Evolutionary conservation across 768 basidiomycete species (phyloP), one percentile per base, ranked within the genome.

Genomic region (Porphyrellus cyaneotinctus): DNA sequence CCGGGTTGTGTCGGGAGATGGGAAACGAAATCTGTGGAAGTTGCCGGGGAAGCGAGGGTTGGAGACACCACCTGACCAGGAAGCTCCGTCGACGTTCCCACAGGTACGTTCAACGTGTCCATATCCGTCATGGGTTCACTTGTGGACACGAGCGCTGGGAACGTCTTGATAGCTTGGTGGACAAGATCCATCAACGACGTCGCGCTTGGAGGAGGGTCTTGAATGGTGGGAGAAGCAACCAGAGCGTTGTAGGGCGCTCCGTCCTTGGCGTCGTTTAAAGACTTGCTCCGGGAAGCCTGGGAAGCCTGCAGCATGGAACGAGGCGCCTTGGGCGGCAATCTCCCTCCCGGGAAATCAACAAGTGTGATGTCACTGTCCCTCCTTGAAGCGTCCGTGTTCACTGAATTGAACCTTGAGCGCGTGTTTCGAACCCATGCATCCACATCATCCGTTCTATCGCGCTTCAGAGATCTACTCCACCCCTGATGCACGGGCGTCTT

Each of bases 311-410:
- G 45, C 58, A 66, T 57, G n/a, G 56, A 57, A 43, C 58, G 61
- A 20, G 64, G 64, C 37, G 58, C 58, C 30, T 38, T 66, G 15
- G 64, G 64, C 23, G 57, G 54, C 28, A 43, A 56, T 56, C 22
- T 53, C 13, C 35, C 33, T 15, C 42, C 47, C 2, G 52, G 18
- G 31, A 43, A 46, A 43, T 66, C 67, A 44, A 63, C 58, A 33
- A 64, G 46, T 1, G 66, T 63, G 49, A 52, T 47, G 35, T 68
- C 68, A 46, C 64, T 61, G 43, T 70, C 68, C 41, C 42, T 56
- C 47, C 62, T 46, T 47, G 60, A 55, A 28, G 26, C 41, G 4
- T 60, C 62, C 31, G 43, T 41, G 54, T 49, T 53, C 41, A 43
- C 42, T 14, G 61, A 64, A 50, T 32, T 23, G 49, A 54, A 53